phyloP scores from a whole-genome alignment of 2,329 filamentous ascomycete genomes.

The Penicillium griseofulvum region DNA sequence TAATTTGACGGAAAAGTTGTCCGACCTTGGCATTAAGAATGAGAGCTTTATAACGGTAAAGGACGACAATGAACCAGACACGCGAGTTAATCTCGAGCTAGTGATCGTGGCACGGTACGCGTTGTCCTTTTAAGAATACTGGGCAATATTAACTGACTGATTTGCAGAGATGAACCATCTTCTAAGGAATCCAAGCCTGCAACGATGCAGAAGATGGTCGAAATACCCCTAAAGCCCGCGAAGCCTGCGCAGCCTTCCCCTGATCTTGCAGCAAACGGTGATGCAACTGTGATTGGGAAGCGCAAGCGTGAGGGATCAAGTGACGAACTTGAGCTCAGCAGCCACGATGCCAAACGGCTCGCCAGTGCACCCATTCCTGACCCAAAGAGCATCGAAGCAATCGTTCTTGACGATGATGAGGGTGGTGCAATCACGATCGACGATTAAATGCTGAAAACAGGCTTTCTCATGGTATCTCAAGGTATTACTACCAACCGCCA shows the following conservation, averaged over 20 bases:
- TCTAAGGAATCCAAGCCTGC: constrained; percentile 43
- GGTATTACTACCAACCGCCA: background rate
- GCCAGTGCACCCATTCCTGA: constrained; percentile 39
- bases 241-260: constrained; percentile 28
- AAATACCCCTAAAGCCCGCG: constrained; percentile 51
- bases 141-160: constrained; percentile 12
- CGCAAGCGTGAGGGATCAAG: constrained; percentile 49
- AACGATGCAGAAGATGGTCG: constrained; percentile 38
- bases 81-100: constrained; percentile 77
- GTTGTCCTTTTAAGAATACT: background rate
- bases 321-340: constrained; percentile 32
- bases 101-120: constrained; percentile 42
- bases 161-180: constrained; percentile 28
- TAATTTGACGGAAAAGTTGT: constrained; percentile 75
- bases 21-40: constrained; percentile 69
- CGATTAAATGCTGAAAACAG: constrained; percentile 44
- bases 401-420: constrained; percentile 47
- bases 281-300: constrained; percentile 29
- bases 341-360: constrained; percentile 41
- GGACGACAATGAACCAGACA: constrained; percentile 67
- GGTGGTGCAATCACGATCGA: constrained; percentile 66
- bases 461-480: background rate
- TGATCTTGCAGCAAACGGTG: constrained; percentile 27
- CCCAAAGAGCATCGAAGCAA: constrained; percentile 39
- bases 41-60: constrained; percentile 78